Base-by-base conservation (phyloP, 192 early-diverging fungal genomes). In the Dimargaris xerosporica region DNA sequence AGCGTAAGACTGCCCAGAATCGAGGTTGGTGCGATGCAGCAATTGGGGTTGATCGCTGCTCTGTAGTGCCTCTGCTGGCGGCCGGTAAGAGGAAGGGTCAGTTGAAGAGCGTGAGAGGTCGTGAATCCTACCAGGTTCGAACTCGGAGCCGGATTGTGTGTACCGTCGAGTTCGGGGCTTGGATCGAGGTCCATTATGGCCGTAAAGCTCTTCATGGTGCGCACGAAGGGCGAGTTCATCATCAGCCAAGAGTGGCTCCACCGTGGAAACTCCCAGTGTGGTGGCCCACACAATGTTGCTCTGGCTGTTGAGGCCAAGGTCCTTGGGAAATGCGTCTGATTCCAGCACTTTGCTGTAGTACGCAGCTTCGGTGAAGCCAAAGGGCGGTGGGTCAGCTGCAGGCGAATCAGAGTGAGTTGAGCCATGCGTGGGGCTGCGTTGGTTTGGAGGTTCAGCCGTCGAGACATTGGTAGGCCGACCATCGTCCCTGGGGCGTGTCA, bases 291-390 rank as follows among this genome's bases (percentile, higher is more conserved):
- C 54, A 6, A 56, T 29, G 5, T 56, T 17, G 16, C 54, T 56
- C 6, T 56, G 23, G 2, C 29, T 28, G 23, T 56, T 19, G 54
- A 56, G 29, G 19, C 54, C 54, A 6, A 56, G 28, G 19, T 34
- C 26, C 9, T 26, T 26, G 6, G 54, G 54, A 17, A 28, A 56
- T 11, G 23, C 23, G 16, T 56, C 54, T 19, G 34, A 3, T 28
- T 56, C 54, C 54, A 56, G 34, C 25, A 30, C 54, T 34, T 56
- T 56, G n/a, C 30, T 29, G 30, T 56, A 56, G 34, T 56, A 56
- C 0, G 15, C 54, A 2, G 28, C 30, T 34, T 56, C 54, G 26
- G 17, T 17, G 11, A 34, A 34, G 34, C 30, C 30, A 56, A 56
- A 56, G 0, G 54, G 50, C 11, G 23, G 13, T 3, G 21, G 19